phyloP scores from a whole-genome alignment of 1,284 basidiomycete genomes.

The Trichosporon sp. region DNA sequence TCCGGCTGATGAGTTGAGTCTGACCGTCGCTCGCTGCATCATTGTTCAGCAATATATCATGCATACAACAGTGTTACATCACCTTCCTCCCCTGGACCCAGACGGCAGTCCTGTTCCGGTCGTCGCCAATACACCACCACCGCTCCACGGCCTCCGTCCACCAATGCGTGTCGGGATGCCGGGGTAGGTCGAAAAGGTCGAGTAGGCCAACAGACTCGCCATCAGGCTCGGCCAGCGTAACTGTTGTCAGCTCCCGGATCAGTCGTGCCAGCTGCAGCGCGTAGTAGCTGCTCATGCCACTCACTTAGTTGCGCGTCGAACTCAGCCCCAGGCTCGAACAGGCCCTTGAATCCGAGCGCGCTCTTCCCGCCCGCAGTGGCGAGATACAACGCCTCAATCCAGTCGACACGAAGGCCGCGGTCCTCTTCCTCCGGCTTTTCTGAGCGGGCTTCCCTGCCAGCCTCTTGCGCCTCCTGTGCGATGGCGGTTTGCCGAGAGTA shows the following conservation, averaged over 20 bases:
- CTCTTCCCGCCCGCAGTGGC: constrained; percentile 74
- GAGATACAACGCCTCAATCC: constrained; percentile 76
- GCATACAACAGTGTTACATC: constrained; percentile 19
- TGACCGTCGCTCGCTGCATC: neutral
- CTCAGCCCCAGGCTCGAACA: constrained; percentile 67
- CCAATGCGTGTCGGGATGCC: constrained; percentile 45
- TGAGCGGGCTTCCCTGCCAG: neutral
- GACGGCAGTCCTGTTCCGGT: constrained; percentile 65
- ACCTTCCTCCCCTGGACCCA: constrained; percentile 69
- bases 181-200: constrained; percentile 67
- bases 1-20: neutral
- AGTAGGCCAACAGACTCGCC: constrained; percentile 51
- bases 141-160: constrained; percentile 70
- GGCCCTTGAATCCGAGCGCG: constrained; percentile 66
- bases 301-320: constrained; percentile 80
- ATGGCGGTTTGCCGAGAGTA: neutral
- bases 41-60: neutral
- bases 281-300: constrained; percentile 42
- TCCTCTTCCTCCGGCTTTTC: neutral
- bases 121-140: constrained; percentile 82
- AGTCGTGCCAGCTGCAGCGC: constrained; percentile 2
- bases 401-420: constrained; percentile 63
- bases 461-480: neutral
- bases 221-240: constrained; percentile 55
- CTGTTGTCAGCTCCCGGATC: constrained; percentile 25